phyloP scores from a whole-genome alignment of 1,284 basidiomycete species.

The Ustilago nuda region DNA sequence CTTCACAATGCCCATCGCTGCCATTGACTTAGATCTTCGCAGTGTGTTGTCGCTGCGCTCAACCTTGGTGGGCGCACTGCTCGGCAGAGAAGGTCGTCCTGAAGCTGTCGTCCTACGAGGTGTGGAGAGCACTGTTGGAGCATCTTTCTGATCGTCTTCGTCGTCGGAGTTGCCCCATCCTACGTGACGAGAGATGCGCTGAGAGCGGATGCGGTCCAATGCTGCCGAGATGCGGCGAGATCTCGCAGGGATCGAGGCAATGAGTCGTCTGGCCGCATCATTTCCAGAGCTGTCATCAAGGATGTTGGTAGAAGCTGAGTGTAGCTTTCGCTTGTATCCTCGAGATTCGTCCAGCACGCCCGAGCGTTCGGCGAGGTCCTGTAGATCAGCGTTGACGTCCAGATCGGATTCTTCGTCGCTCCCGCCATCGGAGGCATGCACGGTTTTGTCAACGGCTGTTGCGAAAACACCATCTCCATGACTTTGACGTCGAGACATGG shows the following conservation, averaged over 20 bases:
- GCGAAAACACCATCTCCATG: background rate
- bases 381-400: slow-evolving; percentile 40
- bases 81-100: slow-evolving; percentile 14
- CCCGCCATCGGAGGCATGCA: background rate
- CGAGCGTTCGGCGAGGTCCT: slow-evolving; percentile 48
- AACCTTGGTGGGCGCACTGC: slow-evolving; percentile 1
- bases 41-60: background rate
- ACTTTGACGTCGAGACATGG: slow-evolving; percentile 11
- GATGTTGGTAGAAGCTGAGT: background rate
- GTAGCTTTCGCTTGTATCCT: slow-evolving; percentile 47
- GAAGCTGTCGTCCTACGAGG: slow-evolving; percentile 2
- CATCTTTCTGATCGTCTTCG: slow-evolving; percentile 10
- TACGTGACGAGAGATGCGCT: slow-evolving; percentile 15
- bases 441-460: background rate
- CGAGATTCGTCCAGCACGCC: slow-evolving; percentile 39
- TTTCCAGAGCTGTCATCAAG: background rate
- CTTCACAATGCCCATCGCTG: slow-evolving; percentile 1
- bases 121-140: background rate
- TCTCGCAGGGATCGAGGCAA: slow-evolving; percentile 41
- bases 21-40: slow-evolving; percentile 23
- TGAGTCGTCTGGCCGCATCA: slow-evolving; percentile 12
- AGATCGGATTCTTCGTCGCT: slow-evolving; percentile 52
- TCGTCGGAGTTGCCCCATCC: slow-evolving; percentile 42
- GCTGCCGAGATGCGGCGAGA: slow-evolving; percentile 38
- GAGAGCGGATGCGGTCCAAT: slow-evolving; percentile 24